Evolutionary conservation across 768 basidiomycete genomes (phyloP), one percentile per base, ranked within the genome.

Genomic region (Suillus variegatus): DNA sequence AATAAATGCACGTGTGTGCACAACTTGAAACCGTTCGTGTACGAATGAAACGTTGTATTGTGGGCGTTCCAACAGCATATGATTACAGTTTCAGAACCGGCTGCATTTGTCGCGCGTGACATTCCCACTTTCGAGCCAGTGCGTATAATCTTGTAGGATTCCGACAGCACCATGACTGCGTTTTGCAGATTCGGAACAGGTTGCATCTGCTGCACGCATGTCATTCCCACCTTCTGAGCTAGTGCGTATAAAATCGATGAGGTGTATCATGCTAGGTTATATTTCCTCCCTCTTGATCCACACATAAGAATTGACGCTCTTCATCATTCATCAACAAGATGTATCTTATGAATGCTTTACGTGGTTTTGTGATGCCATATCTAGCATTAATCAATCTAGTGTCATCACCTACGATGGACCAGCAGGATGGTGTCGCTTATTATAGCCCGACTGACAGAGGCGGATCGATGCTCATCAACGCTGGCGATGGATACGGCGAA

Each of bases 381-480:
- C 25, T 60, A 20, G 25, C 58, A 32, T 32, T 18, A 10, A 38
- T 38, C 18, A 20, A 20, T 20, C 6, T 20, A 7, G 12, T 32
- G 25, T 13, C 40, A 18, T 43, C 58, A 32, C 0, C 25, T 9
- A 28, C 28, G 1, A 43, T 60, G 3, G 58, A 9, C 41, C 20
- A 28, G 18, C 58, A 10, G 28, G 41, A 10, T 58, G 57, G 49
- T 2, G 72, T 75, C 8, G 74, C 72, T 9, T 85, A 75, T 67
- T 75, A 77, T 41, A 56, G 78, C 40, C 84, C 84, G 1, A 65
- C 67, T 5, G 7, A 18, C 0, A 68, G 64, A 2, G 85, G 82
- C 1, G 83, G 84, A 4, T 84, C 84, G 3, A 77, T 79, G 80
- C 78, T 85, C 44, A 72, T 75, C 54, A 68, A 80, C 38, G 75